phyloP scores from a whole-genome alignment of 176 grass and related monocot genomes.

The Phragmites australis region DNA sequence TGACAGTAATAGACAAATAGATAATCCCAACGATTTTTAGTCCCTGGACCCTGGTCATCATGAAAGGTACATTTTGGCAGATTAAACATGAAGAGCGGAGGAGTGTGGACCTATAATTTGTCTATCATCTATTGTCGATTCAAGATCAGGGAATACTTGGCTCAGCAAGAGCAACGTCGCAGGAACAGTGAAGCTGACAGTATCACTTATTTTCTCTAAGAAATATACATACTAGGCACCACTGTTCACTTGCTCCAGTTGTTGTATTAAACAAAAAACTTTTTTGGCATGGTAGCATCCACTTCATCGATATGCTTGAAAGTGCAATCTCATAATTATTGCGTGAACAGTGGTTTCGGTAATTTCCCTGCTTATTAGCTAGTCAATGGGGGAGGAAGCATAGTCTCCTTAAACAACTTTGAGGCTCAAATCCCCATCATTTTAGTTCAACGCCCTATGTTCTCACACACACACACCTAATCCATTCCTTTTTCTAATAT shows the following conservation, averaged over 20 bases:
- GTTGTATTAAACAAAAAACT: not conserved
- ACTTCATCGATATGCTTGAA: conserved; percentile 18
- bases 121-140: conserved; percentile 18
- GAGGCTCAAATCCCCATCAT: not conserved
- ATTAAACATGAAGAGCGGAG: not conserved
- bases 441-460: not conserved
- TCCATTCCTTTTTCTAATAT: not conserved
- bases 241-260: conserved; percentile 5
- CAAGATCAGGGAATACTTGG: conserved; percentile 1
- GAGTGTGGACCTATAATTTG: conserved; percentile 32
- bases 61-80: conserved; percentile 34
- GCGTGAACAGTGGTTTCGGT: conserved; percentile 1
- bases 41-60: not conserved
- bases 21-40: not conserved
- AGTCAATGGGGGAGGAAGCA: not conserved
- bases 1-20: too few species aligned
- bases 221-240: not conserved
- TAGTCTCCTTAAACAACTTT: not conserved
- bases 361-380: not conserved
- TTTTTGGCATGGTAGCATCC: conserved; percentile 2
- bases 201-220: not conserved
- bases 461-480: not conserved
- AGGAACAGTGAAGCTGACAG: not conserved
- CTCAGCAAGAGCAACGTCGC: not conserved
- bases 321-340: not conserved